phyloP scores from a whole-genome alignment of 2,329 filamentous ascomycete species.

The Cryoendolithus antarcticus region DNA sequence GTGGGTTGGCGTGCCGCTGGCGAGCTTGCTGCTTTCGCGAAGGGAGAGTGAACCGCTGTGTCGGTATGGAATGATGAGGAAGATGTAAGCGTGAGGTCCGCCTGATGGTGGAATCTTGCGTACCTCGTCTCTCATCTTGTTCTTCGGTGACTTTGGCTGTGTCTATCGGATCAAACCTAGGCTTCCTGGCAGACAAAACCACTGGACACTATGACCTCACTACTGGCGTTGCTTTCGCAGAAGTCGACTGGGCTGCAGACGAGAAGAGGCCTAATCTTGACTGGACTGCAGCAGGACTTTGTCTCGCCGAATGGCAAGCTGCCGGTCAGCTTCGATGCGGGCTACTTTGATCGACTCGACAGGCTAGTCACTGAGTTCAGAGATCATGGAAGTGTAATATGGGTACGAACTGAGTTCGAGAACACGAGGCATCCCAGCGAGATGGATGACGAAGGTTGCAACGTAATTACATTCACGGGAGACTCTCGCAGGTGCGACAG shows the following conservation, averaged over 20 bases:
- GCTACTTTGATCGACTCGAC: conserved; percentile 56
- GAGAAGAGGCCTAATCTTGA: conserved; percentile 60
- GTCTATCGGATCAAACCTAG: too few relatives aligned
- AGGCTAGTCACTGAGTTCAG: conserved; percentile 62
- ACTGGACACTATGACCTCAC: too few relatives aligned
- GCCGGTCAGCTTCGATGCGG: conserved; percentile 44
- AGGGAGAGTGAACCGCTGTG: too few relatives aligned
- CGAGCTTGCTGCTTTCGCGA: too few relatives aligned
- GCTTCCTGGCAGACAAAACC: too few relatives aligned
- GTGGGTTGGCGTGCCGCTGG: too few relatives aligned
- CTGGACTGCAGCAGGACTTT: conserved; percentile 90
- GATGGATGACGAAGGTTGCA: conserved; percentile 1
- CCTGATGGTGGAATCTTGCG: too few relatives aligned
- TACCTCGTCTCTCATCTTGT: too few relatives aligned
- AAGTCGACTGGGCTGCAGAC: conserved; percentile 42
- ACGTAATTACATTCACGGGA: conserved; percentile 2
- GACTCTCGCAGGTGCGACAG: too few relatives aligned
- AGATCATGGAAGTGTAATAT: conserved; percentile 60
- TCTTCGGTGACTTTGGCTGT: too few relatives aligned
- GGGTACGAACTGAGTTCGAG: conserved; percentile 66
- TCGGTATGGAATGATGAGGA: too few relatives aligned
- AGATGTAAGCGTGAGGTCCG: too few relatives aligned
- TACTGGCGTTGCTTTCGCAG: conserved; percentile 17
- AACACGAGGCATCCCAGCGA: conserved; percentile 1
- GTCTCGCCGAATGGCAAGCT: conserved; percentile 56